These are phyloP conservation scores for Cercophora samala DNA, from an alignment of 495 filamentous ascomycete species.

Conservation along the genomic window DNA sequence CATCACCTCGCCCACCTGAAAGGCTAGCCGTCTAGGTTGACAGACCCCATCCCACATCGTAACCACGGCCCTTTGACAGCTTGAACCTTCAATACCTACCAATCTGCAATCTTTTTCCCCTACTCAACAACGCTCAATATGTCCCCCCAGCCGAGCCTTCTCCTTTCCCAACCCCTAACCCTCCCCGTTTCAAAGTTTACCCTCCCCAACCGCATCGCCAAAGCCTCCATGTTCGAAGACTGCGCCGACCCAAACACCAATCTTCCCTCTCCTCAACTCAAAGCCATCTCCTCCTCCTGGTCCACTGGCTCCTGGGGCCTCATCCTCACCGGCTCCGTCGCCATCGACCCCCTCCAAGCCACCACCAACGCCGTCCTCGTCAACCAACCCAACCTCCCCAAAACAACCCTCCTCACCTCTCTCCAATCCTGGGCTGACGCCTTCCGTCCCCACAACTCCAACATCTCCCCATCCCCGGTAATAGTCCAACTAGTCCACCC, in stretches of 20 bases:
- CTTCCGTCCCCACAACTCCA: constrained; percentile 7
- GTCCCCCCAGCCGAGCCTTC: constrained; percentile 11
- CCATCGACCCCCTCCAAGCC: constrained; percentile 54
- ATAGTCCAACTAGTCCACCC: constrained; percentile 60
- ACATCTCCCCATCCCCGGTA: constrained; percentile 30
- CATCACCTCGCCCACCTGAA: not conserved
- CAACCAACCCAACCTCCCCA: constrained; percentile 25
- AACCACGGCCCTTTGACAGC: not conserved
- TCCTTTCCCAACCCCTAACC: constrained; percentile 40
- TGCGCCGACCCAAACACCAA: constrained; percentile 33
- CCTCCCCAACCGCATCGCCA: constrained; percentile 42
- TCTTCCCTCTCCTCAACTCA: constrained; percentile 47
- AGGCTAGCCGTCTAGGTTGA: too few species aligned
- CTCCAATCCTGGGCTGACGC: constrained; percentile 50
- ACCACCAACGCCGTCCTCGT: constrained; percentile 46
- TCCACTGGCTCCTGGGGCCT: constrained; percentile 53
- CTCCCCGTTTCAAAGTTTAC: constrained; percentile 34
- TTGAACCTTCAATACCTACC: not conserved
- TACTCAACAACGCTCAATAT: not conserved
- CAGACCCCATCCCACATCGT: too few species aligned
- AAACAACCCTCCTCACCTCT: constrained; percentile 31
- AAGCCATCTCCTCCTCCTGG: constrained; percentile 55
- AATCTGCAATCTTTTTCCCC: not conserved
- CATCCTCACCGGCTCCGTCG: constrained; percentile 33
- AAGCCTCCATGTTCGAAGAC: constrained; percentile 45